A percentile compares a stretch with the other conserved stretches of the same genome.
Evolutionary conservation across 345 rosid species (phyloP).

Genomic region (Kandelia obovata): DNA sequence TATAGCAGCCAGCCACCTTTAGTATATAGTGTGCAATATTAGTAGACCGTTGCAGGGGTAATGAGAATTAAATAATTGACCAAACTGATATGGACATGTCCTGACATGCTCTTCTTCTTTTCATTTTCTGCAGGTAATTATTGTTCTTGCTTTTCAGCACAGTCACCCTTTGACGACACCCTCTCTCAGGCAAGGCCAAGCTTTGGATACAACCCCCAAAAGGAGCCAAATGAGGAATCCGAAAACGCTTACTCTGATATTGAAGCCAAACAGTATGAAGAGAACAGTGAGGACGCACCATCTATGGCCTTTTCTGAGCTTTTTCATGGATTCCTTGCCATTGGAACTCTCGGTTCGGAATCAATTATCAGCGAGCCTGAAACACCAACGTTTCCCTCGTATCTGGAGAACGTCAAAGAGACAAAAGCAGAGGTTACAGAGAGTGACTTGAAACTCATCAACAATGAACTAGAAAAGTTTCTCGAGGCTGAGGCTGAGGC

Average conservation of each 20-base stretch:
- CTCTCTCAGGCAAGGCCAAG: conserved; percentile 34
- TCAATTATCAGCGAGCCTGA: conserved; percentile 45
- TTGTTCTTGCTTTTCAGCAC: conserved; percentile 50
- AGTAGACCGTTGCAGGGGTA: too few species aligned
- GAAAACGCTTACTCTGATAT: conserved; percentile 36
- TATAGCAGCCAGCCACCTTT: too few species aligned
- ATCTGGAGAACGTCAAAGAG: conserved; percentile 41
- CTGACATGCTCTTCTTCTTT: conserved; percentile 12
- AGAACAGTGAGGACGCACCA: conserved; percentile 33
- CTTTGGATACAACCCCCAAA: conserved; percentile 34
- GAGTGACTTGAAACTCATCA: conserved; percentile 60
- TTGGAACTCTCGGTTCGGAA: conserved; percentile 83
- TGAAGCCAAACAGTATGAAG: conserved; percentile 25
- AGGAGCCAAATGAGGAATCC: conserved; percentile 34
- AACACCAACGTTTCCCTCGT: conserved; percentile 65
- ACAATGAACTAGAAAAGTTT: conserved; percentile 63
- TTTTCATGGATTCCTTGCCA: conserved; percentile 78
- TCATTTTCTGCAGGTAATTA: conserved; percentile 53
- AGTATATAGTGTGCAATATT: too few species aligned
- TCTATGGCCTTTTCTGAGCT: conserved; percentile 39
- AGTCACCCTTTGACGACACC: conserved; percentile 43
- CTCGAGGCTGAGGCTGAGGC: conserved; percentile 80
- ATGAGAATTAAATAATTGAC: not conserved
- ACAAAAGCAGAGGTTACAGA: conserved; percentile 51
- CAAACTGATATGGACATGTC: not conserved